Conservation (phyloP, 2,329 filamentous ascomycete genomes). For the Xylariaceae sp. region DNA sequence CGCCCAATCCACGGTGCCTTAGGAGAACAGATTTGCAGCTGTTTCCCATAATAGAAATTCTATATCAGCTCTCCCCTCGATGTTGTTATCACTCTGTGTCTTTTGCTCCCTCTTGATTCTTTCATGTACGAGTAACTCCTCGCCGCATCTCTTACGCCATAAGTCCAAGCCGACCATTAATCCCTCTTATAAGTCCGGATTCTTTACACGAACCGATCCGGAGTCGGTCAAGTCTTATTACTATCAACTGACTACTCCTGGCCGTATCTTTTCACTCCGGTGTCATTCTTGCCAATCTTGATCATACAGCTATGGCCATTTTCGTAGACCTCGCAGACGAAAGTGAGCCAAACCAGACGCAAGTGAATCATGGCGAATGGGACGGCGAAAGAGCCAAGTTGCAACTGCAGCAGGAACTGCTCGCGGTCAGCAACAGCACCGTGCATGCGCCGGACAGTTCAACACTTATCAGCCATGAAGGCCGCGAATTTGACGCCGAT, state of each 20-base stretch:
- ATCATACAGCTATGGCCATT: slow-evolving; percentile 13
- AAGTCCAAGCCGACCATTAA: background rate
- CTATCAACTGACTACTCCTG: background rate
- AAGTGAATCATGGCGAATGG: slow-evolving; percentile 11
- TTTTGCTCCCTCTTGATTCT: background rate
- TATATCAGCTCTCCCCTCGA: too few species aligned
- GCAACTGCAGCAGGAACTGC: slow-evolving; percentile 15
- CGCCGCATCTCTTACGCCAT: background rate
- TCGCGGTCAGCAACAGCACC: slow-evolving; percentile 9
- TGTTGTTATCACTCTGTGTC: background rate
- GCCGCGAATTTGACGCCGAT: background rate
- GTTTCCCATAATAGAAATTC: too few species aligned
- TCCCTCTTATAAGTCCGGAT: background rate
- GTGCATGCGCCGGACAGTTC: slow-evolving; percentile 1
- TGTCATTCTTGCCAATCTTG: background rate
- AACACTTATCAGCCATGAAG: background rate
- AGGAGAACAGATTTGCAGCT: too few species aligned
- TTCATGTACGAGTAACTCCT: background rate
- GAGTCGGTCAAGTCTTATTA: slow-evolving; percentile 6
- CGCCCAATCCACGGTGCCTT: too few species aligned
- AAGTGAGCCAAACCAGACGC: slow-evolving; percentile 12
- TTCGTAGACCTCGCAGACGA: slow-evolving; percentile 20
- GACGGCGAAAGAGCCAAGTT: slow-evolving; percentile 14
- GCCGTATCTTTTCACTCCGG: background rate
- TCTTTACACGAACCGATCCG: slow-evolving; percentile 2